Evolutionary conservation across 2,329 filamentous ascomycete species (phyloP), one percentile per base, ranked within the genome.

Genomic region (Shiraia sp.): DNA sequence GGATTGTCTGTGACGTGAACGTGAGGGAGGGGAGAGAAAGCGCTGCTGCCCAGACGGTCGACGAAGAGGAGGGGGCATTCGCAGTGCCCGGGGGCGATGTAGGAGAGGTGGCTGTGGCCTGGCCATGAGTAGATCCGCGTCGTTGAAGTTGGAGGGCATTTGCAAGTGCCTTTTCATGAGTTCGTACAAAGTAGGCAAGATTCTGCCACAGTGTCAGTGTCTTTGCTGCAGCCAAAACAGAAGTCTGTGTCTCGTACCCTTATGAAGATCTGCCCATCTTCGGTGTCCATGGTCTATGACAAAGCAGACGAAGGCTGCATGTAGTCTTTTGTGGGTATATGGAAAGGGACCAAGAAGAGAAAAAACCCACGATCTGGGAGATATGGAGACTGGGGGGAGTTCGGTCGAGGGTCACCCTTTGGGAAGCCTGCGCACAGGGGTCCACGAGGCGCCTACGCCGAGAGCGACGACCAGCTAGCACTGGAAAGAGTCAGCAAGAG

Each of bases 101-200:
- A 24, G 67, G 63, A 12, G 66, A 61, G 25, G 57, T 48, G 13
- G 45, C 54, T 46, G 64, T 67, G 39, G 66, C 57, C 46, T 86
- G 84, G 41, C 61, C 62, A 82, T 91, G 83, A 60, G 85, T 86
- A 28, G 78, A 75, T 49, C 82, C 80, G 61, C 88, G 85, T 59
- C 88, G 83, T 69, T 86, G 86, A 59, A 95, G 79, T 71, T 96
- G 92, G 50, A 96, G 78, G 60, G 92, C 92, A 75, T 97, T 97
- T 66, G 93, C 93, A 51, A 99, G 82, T 26, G 91, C 92, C 75
- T 95, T 95, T 74, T 99, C 93, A 76, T 99, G 90, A 41, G 90
- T 96, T 51, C 91, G 90, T 73, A 99, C 90, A 73, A 96, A 97
- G 74, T 86, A 86, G 67, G 92, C 91, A 69, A 99, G 81, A 79